phyloP scores from a whole-genome alignment of 2,329 filamentous ascomycete genomes.

The Aspergillus hiratsukae region DNA sequence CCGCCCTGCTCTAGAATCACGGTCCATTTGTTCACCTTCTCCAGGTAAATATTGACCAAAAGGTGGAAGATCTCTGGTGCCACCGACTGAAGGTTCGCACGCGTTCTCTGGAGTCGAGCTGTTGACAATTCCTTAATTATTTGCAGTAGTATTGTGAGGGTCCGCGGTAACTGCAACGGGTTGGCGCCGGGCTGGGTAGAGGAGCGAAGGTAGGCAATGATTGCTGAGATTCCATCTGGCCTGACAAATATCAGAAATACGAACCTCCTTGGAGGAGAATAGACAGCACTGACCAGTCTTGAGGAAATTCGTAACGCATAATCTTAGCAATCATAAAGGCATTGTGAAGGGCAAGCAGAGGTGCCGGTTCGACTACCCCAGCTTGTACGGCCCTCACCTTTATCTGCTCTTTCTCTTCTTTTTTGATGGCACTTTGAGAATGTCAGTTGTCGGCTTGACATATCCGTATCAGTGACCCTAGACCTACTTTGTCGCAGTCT shows the following conservation, averaged over 20 bases:
- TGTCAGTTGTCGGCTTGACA: slow-evolving; percentile 13
- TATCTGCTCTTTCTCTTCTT: slow-evolving; percentile 72
- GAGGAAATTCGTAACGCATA: slow-evolving; percentile 80
- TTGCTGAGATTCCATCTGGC: slow-evolving; percentile 46
- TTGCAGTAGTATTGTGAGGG: slow-evolving; percentile 72
- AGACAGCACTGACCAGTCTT: slow-evolving; percentile 61
- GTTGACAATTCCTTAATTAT: slow-evolving; percentile 88
- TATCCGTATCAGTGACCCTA: background rate
- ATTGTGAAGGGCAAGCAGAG: slow-evolving; percentile 77
- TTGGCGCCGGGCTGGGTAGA: slow-evolving; percentile 51
- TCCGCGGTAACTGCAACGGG: slow-evolving; percentile 64
- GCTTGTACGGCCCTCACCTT: slow-evolving; percentile 70
- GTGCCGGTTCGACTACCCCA: slow-evolving; percentile 71
- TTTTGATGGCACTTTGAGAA: slow-evolving; percentile 51
- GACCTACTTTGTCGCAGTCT: slow-evolving; percentile 62
- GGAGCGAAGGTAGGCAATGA: slow-evolving; percentile 62
- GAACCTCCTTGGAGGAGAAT: background rate
- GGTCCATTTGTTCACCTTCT: slow-evolving; percentile 67
- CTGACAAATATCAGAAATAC: slow-evolving; percentile 20
- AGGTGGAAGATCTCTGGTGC: slow-evolving; percentile 81
- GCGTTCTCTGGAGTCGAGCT: slow-evolving; percentile 68
- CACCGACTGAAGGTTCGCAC: slow-evolving; percentile 70
- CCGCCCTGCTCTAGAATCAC: slow-evolving; percentile 54
- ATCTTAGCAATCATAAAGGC: slow-evolving; percentile 84
- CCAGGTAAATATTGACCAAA: slow-evolving; percentile 71